phyloP scores from a whole-genome alignment of 805 yeast species.

The Yamadazyma paraphyllophila region DNA sequence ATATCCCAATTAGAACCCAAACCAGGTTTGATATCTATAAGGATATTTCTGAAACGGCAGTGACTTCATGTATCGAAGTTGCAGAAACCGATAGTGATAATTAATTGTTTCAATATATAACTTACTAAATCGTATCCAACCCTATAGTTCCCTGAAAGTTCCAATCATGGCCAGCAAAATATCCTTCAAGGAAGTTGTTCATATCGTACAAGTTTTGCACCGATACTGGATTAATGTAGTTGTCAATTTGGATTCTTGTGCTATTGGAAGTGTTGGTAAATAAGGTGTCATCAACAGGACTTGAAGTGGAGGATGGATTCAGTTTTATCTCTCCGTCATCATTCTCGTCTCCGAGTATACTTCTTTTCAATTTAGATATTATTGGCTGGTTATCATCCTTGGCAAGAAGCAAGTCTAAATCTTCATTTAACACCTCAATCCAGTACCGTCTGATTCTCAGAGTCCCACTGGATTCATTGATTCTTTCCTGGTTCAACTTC shows the following conservation, averaged over 20 bases:
- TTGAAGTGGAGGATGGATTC: not conserved
- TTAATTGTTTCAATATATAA: not conserved
- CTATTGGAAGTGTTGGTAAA: not conserved
- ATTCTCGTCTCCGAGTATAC: conserved; percentile 3
- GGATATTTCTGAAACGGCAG: conserved; percentile 26
- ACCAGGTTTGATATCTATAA: conserved; percentile 67
- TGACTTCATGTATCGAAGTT: conserved; percentile 10
- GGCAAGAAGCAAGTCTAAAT: conserved; percentile 5
- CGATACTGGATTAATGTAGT: not conserved
- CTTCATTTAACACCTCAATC: conserved; percentile 11
- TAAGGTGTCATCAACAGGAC: not conserved
- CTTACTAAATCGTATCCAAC: not conserved
- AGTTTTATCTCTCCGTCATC: not conserved
- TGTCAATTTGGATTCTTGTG: not conserved
- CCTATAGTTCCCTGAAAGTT: not conserved
- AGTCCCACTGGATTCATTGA: conserved; percentile 9
- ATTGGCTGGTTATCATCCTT: conserved; percentile 2
- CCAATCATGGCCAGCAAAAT: conserved; percentile 1
- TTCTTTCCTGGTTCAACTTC: conserved; percentile 2
- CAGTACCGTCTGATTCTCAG: conserved; percentile 11
- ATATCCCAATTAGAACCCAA: conserved; percentile 69
- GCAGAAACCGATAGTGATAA: conserved; percentile 8
- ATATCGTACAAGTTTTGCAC: not conserved
- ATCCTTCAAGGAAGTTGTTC: conserved; percentile 6
- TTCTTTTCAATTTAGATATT: not conserved